phyloP scores from a whole-genome alignment of 2,329 filamentous ascomycete genomes.

The Neonectria neomacrospora region DNA sequence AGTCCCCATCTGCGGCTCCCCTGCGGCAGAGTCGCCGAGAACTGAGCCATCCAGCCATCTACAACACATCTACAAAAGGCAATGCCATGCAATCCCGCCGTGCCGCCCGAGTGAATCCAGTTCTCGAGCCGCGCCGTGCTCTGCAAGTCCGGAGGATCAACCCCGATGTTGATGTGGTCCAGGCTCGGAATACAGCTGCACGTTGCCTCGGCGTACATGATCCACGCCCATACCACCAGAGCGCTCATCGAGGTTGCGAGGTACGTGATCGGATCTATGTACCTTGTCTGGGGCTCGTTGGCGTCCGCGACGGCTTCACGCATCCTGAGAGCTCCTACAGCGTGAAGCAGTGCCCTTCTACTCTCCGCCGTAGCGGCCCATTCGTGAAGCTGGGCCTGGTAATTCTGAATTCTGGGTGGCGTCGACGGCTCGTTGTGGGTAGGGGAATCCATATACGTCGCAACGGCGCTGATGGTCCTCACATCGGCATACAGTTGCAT shows the following conservation, averaged over 20 bases:
- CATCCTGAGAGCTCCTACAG: constrained; percentile 46
- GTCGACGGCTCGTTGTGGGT: constrained; percentile 27
- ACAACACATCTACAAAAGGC: constrained; percentile 47
- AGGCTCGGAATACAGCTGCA: constrained; percentile 45
- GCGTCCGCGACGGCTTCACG: constrained; percentile 39
- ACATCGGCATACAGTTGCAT: constrained; percentile 52
- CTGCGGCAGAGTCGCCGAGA: constrained; percentile 33
- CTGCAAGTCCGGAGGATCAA: constrained; percentile 39
- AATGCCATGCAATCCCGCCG: constrained; percentile 44
- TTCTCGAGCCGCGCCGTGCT: constrained; percentile 41
- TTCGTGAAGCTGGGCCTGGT: constrained; percentile 34
- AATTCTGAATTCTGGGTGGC: constrained; percentile 34
- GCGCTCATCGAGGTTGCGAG: constrained; percentile 48
- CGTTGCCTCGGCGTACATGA: constrained; percentile 40
- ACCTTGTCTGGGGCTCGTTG: constrained; percentile 27
- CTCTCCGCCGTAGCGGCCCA: constrained; percentile 48
- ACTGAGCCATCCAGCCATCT: constrained; percentile 43
- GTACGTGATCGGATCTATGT: constrained; percentile 50
- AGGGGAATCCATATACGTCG: constrained; percentile 28
- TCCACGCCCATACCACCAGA: constrained; percentile 52
- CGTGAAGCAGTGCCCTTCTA: constrained; percentile 49
- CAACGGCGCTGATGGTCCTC: constrained; percentile 44
- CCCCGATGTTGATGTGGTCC: constrained; percentile 40
- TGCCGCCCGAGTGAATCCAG: constrained; percentile 43
- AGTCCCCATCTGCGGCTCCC: constrained; percentile 39